Evolutionary conservation across 2,329 filamentous ascomycete species (phyloP), one percentile per base, ranked within the genome.

Genomic region (Plenodomus biglobosus): DNA sequence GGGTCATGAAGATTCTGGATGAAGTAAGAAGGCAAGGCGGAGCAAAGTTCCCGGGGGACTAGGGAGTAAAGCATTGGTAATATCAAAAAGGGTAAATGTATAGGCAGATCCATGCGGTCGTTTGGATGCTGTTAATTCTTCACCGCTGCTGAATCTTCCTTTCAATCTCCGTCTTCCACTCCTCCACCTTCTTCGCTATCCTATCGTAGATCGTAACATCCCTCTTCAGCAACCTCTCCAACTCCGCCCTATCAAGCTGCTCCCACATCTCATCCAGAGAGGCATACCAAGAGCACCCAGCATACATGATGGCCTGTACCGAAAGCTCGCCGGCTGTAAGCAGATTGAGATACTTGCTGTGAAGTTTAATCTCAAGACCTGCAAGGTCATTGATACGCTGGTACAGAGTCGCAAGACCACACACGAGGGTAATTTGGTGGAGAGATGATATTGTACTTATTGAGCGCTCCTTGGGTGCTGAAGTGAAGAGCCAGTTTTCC

Each of bases 1-100:
- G 83, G 36, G 87, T 95, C 50, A 92, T 95, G 88, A 84, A 90
- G 65, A 76, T 80, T 2, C 85, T 86, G 83, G 84, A 87, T 74
- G 79, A 84, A 71, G 81, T 83, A 13, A 75, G 84, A 56, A 76
- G 70, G 64, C 81, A 85, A 71, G 78, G 79, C 38, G 80, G 77
- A 2, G 70, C 86, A 68, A 75, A 62, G 43, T 86, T 85, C 72
- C 82, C 83, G 2, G 32, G 38, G 13, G 59, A 62, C 37, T n/a
- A n/a, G n/a, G n/a, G n/a, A n/a, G n/a, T n/a, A n/a, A n/a, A n/a
- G n/a, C n/a, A n/a, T n/a, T 24, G 22, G 10, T 24, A 5, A 5
- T 24, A 5, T 24, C 10, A 10, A 24, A 24, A 5, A 24, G 10
- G 5, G 10, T 24, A 24, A n/a, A 10, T 24, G 10, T 24, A 5